These are phyloP conservation scores for Zelopaecilomyces penicillatus DNA, from an alignment of 2,329 filamentous ascomycete genomes.

Conservation along the genomic window DNA sequence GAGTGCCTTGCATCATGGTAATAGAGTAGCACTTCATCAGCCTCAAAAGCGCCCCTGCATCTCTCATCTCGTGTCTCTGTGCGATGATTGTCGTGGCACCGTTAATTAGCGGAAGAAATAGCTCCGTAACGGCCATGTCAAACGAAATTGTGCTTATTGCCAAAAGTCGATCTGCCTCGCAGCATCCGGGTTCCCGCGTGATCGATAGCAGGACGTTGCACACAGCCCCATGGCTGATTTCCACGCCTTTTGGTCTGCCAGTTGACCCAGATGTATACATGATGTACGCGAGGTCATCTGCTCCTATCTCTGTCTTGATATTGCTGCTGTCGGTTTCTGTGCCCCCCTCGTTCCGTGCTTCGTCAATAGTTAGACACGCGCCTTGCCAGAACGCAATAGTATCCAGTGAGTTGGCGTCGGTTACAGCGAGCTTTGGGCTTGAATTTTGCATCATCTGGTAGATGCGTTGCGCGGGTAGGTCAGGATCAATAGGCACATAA, in stretches of 20 bases:
- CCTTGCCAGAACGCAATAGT: not conserved
- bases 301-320: not conserved
- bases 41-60: slow-evolving; percentile 4
- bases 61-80: slow-evolving; percentile 6
- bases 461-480: slow-evolving; percentile 11
- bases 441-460: slow-evolving; percentile 11
- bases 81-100: slow-evolving; percentile 12
- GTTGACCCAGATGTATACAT: slow-evolving; percentile 24
- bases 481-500: slow-evolving; percentile 11
- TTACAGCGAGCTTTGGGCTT: slow-evolving; percentile 9
- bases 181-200: slow-evolving; percentile 8
- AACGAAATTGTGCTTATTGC: slow-evolving; percentile 14
- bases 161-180: slow-evolving; percentile 10
- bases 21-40: slow-evolving; percentile 9
- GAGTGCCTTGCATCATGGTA: slow-evolving; percentile 13
- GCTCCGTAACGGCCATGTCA: slow-evolving; percentile 12
- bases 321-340: not conserved
- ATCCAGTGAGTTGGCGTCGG: not conserved
- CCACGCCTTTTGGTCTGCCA: slow-evolving; percentile 31
- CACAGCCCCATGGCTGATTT: slow-evolving; percentile 16
- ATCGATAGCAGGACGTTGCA: slow-evolving; percentile 10
- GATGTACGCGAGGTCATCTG: slow-evolving; percentile 20
- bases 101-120: slow-evolving; percentile 11
- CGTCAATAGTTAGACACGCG: slow-evolving; percentile 1
- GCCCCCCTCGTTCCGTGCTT: not conserved